These are phyloP conservation scores for Artemisia argyi DNA, from an alignment of 129 eudicot genomes.

Conservation along the genomic window DNA sequence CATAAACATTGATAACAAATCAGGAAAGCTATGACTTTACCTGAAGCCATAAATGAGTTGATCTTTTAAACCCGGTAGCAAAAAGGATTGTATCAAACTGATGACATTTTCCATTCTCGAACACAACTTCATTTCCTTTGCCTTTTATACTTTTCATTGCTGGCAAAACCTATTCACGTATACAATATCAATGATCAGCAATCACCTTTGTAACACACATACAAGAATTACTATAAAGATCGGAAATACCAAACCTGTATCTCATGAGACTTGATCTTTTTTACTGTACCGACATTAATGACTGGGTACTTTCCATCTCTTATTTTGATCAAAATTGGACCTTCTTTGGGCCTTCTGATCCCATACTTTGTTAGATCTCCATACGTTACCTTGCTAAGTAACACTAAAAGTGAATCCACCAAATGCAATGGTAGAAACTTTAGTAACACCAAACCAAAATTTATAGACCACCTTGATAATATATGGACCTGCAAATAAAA, in stretches of 20 bases:
- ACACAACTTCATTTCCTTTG: conserved; percentile 36
- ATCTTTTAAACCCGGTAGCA: conserved; percentile 74
- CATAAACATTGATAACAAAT: too few relatives aligned
- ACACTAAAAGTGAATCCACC: conserved; percentile 51
- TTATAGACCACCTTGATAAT: conserved; percentile 46
- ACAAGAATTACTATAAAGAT: not conserved
- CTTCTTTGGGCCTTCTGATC: conserved; percentile 55
- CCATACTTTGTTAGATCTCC: conserved; percentile 69
- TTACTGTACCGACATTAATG: conserved; percentile 49
- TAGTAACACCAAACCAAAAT: conserved; percentile 34
- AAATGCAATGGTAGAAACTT: conserved; percentile 35
- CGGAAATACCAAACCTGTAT: conserved; percentile 45
- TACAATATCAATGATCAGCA: not conserved
- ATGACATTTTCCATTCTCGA: conserved; percentile 44
- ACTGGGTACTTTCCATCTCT: conserved; percentile 66
- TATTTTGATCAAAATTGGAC: conserved; percentile 52
- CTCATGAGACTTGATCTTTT: conserved; percentile 59
- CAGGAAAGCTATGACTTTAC: not conserved
- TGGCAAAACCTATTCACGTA: conserved; percentile 57
- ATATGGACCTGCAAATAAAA: conserved; percentile 54
- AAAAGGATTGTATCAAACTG: conserved; percentile 65
- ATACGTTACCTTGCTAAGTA: conserved; percentile 43
- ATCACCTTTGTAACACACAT: not conserved
- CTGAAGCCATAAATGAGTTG: conserved; percentile 44
- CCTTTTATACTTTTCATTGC: conserved; percentile 39